Evolutionary conservation across 768 basidiomycete genomes (phyloP).

Genomic region (Tylopilus rubrobrunneus): DNA sequence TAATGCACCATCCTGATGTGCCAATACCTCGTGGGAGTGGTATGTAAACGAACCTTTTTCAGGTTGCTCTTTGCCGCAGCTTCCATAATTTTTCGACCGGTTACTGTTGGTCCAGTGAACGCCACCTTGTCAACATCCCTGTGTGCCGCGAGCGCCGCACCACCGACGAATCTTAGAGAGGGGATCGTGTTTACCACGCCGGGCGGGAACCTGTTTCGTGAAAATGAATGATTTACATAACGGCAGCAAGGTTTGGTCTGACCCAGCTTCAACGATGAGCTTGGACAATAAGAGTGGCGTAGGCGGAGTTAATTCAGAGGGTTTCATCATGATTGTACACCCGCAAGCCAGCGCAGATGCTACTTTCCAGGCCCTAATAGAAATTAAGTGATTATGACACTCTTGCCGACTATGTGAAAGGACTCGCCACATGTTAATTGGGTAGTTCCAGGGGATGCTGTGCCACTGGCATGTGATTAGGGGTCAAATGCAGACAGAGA

Average conservation of each 20-base stretch:
- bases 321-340: conserved; percentile 94
- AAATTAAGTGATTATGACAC: conserved; percentile 1
- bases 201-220: conserved; percentile 72
- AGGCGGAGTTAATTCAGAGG: conserved; percentile 82
- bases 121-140: conserved; percentile 90
- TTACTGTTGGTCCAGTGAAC: conserved; percentile 89
- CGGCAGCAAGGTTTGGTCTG: conserved; percentile 17
- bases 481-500: conserved; percentile 6
- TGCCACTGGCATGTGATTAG: not conserved
- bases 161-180: conserved; percentile 77
- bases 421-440: conserved; percentile 77
- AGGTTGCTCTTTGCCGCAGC: conserved; percentile 92
- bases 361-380: conserved; percentile 78
- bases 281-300: conserved; percentile 82
- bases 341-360: conserved; percentile 90
- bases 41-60: conserved; percentile 64
- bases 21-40: conserved; percentile 24
- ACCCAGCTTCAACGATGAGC: conserved; percentile 83
- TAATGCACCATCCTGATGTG: conserved; percentile 8
- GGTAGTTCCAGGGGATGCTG: conserved; percentile 93
- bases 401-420: conserved; percentile 1
- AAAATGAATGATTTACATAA: conserved; percentile 15
- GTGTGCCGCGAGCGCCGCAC: conserved; percentile 81
- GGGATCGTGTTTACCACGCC: conserved; percentile 90
- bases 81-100: conserved; percentile 87